Percentiles rank a stretch among this genome's conserved stretches.
Conservation (phyloP, 768 basidiomycete species). For the Hydnomerulius pinastri region DNA sequence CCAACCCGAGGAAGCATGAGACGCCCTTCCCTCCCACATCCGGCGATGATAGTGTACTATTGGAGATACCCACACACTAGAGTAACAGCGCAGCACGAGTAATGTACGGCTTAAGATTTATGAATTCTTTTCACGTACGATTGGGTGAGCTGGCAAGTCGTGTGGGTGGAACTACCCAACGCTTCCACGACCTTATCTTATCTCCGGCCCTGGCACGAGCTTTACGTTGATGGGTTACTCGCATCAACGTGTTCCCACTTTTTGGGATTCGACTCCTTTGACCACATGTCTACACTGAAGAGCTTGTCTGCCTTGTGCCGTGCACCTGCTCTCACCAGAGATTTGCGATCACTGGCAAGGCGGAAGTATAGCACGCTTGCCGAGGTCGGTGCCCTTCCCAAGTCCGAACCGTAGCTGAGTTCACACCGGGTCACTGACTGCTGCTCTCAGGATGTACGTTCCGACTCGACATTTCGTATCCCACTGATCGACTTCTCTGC, state of each 20-base stretch:
- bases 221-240: no score
- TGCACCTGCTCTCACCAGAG: constrained; percentile 12
- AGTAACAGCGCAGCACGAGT: no score
- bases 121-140: no score
- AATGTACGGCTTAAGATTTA: no score
- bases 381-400: constrained; percentile 18
- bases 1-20: no score
- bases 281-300: not conserved
- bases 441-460: constrained; percentile 35
- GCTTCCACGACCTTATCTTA: not conserved
- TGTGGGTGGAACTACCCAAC: no score
- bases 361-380: constrained; percentile 25
- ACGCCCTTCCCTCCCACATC: no score
- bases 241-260: not conserved
- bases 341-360: constrained; percentile 3
- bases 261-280: not conserved
- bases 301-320: constrained; percentile 14
- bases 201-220: not conserved
- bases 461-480: constrained; percentile 54
- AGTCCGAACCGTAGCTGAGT: not conserved
- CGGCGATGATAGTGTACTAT: no score
- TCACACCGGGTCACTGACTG: not conserved
- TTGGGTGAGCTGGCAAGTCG: no score
- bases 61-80: no score
- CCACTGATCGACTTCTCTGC: constrained; percentile 80